Base-by-base conservation (phyloP, 148 eudicot genomes). In the Polygonum aviculare region DNA sequence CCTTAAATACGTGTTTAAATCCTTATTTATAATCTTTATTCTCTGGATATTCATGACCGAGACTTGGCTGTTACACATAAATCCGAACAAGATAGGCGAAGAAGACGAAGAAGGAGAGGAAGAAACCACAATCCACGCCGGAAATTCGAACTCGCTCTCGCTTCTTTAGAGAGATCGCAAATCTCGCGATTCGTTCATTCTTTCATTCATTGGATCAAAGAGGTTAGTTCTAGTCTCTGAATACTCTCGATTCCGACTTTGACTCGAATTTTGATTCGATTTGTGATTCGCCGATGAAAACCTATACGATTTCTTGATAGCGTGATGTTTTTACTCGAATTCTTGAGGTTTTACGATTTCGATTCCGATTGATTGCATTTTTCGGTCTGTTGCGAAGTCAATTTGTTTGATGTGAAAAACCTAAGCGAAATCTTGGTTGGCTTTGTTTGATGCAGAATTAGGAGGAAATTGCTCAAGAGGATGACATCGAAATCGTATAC, bases 401-500 rank as follows among this genome's bases (percentile, higher is more conserved):
- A 7, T 22, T 19, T n/a, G 26, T 73, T 67, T 76, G 44, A 10
- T 9, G n/a, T n/a, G 18, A 19, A 26, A 26, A 26, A 26, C 31
- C 31, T 26, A 26, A 26, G 31, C 31, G 31, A 26, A 26, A 26
- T 26, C 41, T 12, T 26, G 33, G 6, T 38, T 5, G 60, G 35
- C 9, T 73, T 60, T 50, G 41, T n/a, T 63, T 12, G 49, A 65
- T 72, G 52, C 75, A 48, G 54, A 26, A 47, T 71, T 40, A 50
- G 14, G 26, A 26, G 10, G 39, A 31, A 39, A 31, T 63, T 63
- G 69, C 38, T 39, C 40, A 35, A 36, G 41, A 35, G n/a, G 16
- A 79, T 79, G 83, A 79, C 80, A 74, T 84, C 87, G 26, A 84
- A 84, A 75, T 84, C 87, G 18, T 81, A 84, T 73, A 77, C 87